Base-by-base conservation (phyloP, 2,329 filamentous ascomycete species). In the Hymenoscyphus occultus region DNA sequence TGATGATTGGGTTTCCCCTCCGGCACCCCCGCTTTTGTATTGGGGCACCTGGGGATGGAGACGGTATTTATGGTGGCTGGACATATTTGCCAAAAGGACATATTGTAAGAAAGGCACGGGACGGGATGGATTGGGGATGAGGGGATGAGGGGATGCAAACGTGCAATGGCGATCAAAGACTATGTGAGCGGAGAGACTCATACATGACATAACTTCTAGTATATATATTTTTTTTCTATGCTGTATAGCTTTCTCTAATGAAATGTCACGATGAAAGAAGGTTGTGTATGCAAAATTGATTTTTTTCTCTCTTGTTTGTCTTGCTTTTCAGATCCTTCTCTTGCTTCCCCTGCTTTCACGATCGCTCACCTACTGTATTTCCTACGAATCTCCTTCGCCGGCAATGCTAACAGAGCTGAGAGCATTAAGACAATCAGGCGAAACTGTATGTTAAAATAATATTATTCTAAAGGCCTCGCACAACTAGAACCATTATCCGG, bases 1-100 rank as follows among this genome's bases (percentile, higher is more conserved):
- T 59, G 66, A 66, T 65, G 66, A 48, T 39, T 51, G 35, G 59
- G 35, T 51, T 22, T 51, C 22, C 22, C 22, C 16, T 12, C 16
- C 19, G 45, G 45, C 19, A n/a, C 28, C 28, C 28, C 28, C 28
- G 28, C 28, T n/a, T 45, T 45, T 45, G 19, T 19, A n/a, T 10
- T 1, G n/a, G 13, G 19, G 19, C n/a, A 10, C 3, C 12, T 51
- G 45, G 45, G 45, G 45, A 12, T n/a, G 22, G 7, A 28, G n/a
- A 16, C 12, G 45, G 45, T n/a, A 28, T n/a, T 6, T 22, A 5
- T 5, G 16, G 9, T 45, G n/a, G n/a, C 22, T 48, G 45, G 45
- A 51, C 45, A 51, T 51, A 51, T 51, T 12, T 22, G 5, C 35
- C 35, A 35, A n/a, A 51, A 48, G 28, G 45, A 28, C 10, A 10